Percentiles rank a stretch among this genome's conserved stretches.
These are phyloP conservation scores for Pezicula neosporulosa DNA, from an alignment of 2,329 filamentous ascomycete species.

Conservation along the genomic window DNA sequence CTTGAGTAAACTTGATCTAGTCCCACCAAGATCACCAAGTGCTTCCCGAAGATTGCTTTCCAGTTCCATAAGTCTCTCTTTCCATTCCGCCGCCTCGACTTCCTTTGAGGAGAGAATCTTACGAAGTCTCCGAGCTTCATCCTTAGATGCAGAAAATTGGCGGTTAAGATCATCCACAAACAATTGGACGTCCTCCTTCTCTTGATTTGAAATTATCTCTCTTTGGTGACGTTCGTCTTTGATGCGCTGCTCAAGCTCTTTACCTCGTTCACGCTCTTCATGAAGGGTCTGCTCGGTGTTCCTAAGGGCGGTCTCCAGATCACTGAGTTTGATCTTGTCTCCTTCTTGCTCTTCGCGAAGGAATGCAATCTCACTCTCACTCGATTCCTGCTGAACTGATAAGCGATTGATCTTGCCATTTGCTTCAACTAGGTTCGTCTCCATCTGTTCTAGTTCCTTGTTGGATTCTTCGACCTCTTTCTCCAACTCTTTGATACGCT, in stretches of 20 bases:
- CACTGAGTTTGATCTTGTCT: slow-evolving; percentile 97
- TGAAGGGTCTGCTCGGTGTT: slow-evolving; percentile 75
- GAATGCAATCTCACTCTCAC: slow-evolving; percentile 91
- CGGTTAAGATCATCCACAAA: slow-evolving; percentile 89
- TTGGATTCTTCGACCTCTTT: slow-evolving; percentile 80
- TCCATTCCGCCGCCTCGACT: slow-evolving; percentile 86
- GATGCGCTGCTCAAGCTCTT: slow-evolving; percentile 72
- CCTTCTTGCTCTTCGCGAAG: slow-evolving; percentile 93
- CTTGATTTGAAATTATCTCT: slow-evolving; percentile 79
- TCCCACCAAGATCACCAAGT: slow-evolving; percentile 83
- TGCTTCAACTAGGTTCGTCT: slow-evolving; percentile 77
- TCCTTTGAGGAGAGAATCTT: slow-evolving; percentile 82
- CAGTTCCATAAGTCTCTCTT: slow-evolving; percentile 83
- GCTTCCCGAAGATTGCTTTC: slow-evolving; percentile 86
- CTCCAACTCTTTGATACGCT: slow-evolving; percentile 79
- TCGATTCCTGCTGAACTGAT: slow-evolving; percentile 87
- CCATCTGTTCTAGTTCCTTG: slow-evolving; percentile 80
- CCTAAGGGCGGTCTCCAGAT: slow-evolving; percentile 80
- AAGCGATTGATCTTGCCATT: slow-evolving; percentile 86
- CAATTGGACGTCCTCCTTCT: slow-evolving; percentile 94
- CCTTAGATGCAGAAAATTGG: slow-evolving; percentile 77
- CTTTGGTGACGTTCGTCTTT: slow-evolving; percentile 79
- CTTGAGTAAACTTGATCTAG: slow-evolving; percentile 79
- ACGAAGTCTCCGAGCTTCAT: slow-evolving; percentile 77
- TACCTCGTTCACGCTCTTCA: slow-evolving; percentile 76